phyloP scores from a whole-genome alignment of 768 basidiomycete species.

The Lactifluus subvellereus region DNA sequence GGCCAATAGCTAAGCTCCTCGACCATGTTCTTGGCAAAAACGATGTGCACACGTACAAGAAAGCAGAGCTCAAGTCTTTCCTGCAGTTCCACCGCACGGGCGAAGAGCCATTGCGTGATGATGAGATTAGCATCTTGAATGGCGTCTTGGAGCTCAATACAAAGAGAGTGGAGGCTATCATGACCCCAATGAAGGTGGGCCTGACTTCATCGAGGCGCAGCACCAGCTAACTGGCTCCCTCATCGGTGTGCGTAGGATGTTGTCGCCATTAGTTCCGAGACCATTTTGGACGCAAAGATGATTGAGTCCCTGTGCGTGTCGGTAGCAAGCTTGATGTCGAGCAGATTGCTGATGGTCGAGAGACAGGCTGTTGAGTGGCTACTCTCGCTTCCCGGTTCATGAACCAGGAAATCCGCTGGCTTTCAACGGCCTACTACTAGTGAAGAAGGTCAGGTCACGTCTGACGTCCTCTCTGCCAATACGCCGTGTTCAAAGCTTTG shows the following conservation, averaged over 20 bases:
- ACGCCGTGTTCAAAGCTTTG: background rate
- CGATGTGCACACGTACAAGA: slow-evolving; percentile 73
- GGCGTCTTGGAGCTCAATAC: slow-evolving; percentile 73
- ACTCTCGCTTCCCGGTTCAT: slow-evolving; percentile 90
- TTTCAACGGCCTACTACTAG: slow-evolving; percentile 76
- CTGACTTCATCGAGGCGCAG: background rate
- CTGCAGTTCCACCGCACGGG: slow-evolving; percentile 70
- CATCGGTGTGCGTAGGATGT: slow-evolving; percentile 52
- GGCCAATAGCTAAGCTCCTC: slow-evolving; percentile 61
- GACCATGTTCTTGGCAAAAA: slow-evolving; percentile 74
- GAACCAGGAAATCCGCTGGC: slow-evolving; percentile 58
- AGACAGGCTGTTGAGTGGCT: slow-evolving; percentile 68
- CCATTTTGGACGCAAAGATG: slow-evolving; percentile 68
- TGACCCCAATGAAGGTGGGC: slow-evolving; percentile 50
- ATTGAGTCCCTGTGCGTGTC: slow-evolving; percentile 68
- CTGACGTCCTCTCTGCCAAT: background rate
- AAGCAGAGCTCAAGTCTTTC: slow-evolving; percentile 61
- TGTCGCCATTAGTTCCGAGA: slow-evolving; percentile 71
- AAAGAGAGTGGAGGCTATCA: slow-evolving; percentile 54
- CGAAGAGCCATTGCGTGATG: slow-evolving; percentile 72
- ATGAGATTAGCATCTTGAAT: slow-evolving; percentile 76
- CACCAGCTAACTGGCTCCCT: background rate
- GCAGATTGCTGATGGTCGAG: slow-evolving; percentile 2
- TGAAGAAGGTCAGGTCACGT: slow-evolving; percentile 59
- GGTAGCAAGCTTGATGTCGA: background rate